A percentile compares a stretch with the other conserved stretches of the same genome.
These are phyloP conservation scores for Arthrinium puccinioides DNA, from an alignment of 2,329 filamentous ascomycete species.

Conservation along the genomic window DNA sequence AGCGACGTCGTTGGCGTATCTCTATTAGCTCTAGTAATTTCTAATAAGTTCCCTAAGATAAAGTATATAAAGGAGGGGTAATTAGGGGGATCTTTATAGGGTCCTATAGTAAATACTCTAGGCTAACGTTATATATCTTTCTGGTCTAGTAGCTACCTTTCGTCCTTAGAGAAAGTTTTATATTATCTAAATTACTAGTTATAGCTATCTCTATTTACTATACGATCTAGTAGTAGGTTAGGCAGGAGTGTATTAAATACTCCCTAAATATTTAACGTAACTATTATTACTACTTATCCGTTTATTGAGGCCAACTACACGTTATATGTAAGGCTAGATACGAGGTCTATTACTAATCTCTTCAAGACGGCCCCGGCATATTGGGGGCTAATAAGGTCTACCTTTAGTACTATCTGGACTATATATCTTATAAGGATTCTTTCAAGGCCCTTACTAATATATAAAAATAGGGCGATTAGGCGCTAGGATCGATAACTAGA, in stretches of 20 bases:
- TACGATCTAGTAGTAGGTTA: conserved; percentile 1
- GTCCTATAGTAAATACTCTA: neutral
- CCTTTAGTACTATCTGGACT: neutral
- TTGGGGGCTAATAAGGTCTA: neutral
- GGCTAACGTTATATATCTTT: neutral
- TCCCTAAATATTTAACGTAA: conserved; percentile 5
- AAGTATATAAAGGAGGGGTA: conserved; percentile 3
- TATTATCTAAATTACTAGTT: neutral
- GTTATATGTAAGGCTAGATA: neutral
- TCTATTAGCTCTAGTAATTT: conserved; percentile 1
- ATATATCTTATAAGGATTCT: conserved; percentile 1
- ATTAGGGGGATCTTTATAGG: conserved; percentile 4
- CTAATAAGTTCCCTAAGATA: conserved; percentile 2
- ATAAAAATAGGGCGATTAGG: conserved; percentile 8
- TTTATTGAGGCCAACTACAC: too few species aligned
- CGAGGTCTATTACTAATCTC: neutral
- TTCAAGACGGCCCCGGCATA: conserved; percentile 3
- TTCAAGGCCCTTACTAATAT: conserved; percentile 7
- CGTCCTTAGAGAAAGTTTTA: neutral
- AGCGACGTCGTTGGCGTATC: conserved; percentile 12
- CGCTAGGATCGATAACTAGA: conserved; percentile 1
- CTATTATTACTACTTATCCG: neutral
- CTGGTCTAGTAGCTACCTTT: neutral
- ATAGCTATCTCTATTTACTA: conserved; percentile 3
- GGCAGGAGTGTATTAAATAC: conserved; percentile 4